phyloP scores from a whole-genome alignment of 169 alveolate species.

The Plasmodium blacklocki region DNA sequence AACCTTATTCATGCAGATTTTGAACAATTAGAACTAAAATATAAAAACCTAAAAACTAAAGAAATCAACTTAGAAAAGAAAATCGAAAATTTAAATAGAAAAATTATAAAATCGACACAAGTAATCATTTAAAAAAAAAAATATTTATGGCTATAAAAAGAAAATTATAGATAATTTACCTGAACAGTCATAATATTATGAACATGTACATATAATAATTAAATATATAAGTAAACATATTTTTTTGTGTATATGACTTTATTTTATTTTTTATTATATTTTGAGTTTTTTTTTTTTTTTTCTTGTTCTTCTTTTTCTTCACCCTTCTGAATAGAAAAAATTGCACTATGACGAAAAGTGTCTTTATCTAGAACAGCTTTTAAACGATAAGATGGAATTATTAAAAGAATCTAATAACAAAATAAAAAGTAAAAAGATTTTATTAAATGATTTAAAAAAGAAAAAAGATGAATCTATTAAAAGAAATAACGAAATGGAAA shows the following conservation, averaged over 20 bases:
- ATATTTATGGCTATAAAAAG: not conserved
- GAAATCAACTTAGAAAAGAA: slow-evolving; percentile 29
- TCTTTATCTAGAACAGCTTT: slow-evolving; percentile 19
- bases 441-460: slow-evolving; percentile 37
- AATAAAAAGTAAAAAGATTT: slow-evolving; percentile 15
- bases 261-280: not conserved
- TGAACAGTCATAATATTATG: not conserved
- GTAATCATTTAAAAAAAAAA: not conserved
- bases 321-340: slow-evolving; percentile 17
- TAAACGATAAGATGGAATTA: slow-evolving; percentile 19
- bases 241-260: too few species aligned
- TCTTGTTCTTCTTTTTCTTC: not conserved
- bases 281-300: not conserved
- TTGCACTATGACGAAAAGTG: slow-evolving; percentile 63
- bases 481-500: slow-evolving; percentile 36
- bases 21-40: slow-evolving; percentile 50
- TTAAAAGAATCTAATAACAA: slow-evolving; percentile 26
- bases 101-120: slow-evolving; percentile 45
- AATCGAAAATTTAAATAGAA: slow-evolving; percentile 40
- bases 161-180: not conserved
- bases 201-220: too few species aligned
- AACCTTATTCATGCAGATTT: slow-evolving; percentile 65
- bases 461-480: slow-evolving; percentile 66
- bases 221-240: too few species aligned
- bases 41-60: slow-evolving; percentile 30